Evolutionary conservation across 805 yeast species (phyloP).

Genomic region (Millerozyma acaciae): DNA sequence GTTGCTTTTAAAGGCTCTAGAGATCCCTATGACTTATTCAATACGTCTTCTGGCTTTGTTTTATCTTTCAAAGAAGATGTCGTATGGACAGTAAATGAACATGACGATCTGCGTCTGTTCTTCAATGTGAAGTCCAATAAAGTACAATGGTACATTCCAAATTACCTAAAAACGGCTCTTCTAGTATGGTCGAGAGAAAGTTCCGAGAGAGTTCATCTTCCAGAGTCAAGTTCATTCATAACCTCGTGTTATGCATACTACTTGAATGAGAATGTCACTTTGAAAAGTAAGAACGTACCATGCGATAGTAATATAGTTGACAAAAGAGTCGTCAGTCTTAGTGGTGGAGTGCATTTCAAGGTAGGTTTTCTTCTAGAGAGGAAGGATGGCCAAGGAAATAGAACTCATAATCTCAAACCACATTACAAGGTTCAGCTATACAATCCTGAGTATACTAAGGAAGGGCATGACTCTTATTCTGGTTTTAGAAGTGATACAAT

Average conservation of each 20-base stretch:
- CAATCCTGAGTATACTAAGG: constrained; percentile 49
- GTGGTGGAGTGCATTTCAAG: constrained; percentile 58
- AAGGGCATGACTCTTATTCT: constrained; percentile 36
- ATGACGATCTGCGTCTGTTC: constrained; percentile 66
- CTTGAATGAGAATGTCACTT: constrained; percentile 21
- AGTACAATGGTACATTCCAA: constrained; percentile 71
- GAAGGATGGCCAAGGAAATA: not conserved
- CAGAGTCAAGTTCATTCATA: constrained; percentile 41
- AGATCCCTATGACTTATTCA: constrained; percentile 72
- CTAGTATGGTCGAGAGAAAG: constrained; percentile 59
- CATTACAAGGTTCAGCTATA: constrained; percentile 57
- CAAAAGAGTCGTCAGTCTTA: constrained; percentile 52
- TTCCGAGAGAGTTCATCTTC: constrained; percentile 40
- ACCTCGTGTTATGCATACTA: constrained; percentile 49
- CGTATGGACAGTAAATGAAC: constrained; percentile 54
- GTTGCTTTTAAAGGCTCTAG: constrained; percentile 69
- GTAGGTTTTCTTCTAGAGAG: constrained; percentile 38
- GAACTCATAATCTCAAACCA: constrained; percentile 50
- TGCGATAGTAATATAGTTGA: constrained; percentile 30
- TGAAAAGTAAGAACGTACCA: constrained; percentile 5
- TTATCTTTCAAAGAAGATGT: constrained; percentile 67
- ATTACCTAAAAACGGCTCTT: constrained; percentile 51
- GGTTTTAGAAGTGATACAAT: constrained; percentile 39
- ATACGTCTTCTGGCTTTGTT: constrained; percentile 70
- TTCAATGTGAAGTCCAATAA: constrained; percentile 59